Base-by-base conservation (phyloP, 306 rosid genomes). In the Cyclanthera cordifolia region DNA sequence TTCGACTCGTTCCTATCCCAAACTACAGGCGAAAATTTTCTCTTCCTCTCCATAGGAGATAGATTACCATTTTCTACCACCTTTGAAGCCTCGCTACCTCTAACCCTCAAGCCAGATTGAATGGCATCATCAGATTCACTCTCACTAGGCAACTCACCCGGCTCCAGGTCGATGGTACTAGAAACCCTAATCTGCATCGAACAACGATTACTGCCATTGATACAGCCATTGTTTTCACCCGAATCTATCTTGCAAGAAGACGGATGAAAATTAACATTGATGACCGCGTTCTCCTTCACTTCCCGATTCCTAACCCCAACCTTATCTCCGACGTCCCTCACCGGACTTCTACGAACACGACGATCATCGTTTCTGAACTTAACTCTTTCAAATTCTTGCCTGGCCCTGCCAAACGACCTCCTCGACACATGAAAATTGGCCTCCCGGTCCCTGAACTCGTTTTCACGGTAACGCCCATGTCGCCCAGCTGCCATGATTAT, bases 131-230 rank as follows among this genome's bases (percentile, higher is more conserved):
- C 99, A 34, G 99, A 90, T 15, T 90, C 88, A 25, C 95, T 91
- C 85, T 86, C 99, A 73, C 99, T 88, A 2, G 99, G 90, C 77
- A 94, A 86, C 66, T 94, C 99, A 66, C 99, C 99, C 1, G 96
- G 91, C 80, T 94, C 99, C 76, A 77, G 88, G 54, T 93, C 99
- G 51, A 76, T 16, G 4, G 84, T 20, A 81, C 74, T 85, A 8
- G 81, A 69, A 78, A 82, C 76, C 39, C 53, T 89, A 85, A 83
- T 82, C 21, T 77, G 79, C 64, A 78, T 85, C 11, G 86, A 91
- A 27, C 91, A 89, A 34, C 64, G 82, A 43, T 79, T 69, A 16
- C 16, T 61, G 16, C 69, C 30, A 61, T 50, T 32, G 8, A 30
- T 54, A 13, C 69, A 67, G 15, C 43, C 59, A 14, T 77, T 60